Evolutionary conservation across 495 filamentous ascomycete genomes (phyloP).

Genomic region (Apiosordaria backusii): DNA sequence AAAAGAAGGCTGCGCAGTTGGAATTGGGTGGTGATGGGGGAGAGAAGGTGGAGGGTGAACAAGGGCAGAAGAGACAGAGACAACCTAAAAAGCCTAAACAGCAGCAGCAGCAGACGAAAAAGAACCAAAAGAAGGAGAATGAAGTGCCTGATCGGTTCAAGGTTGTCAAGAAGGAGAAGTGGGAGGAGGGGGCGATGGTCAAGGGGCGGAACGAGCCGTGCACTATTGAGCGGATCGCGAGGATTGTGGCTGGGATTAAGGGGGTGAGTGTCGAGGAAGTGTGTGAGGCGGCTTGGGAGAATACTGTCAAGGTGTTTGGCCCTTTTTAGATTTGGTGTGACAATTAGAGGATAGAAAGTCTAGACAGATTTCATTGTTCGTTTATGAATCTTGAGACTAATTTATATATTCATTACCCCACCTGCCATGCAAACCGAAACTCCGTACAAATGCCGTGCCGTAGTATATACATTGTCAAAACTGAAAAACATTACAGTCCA

Average conservation of each 20-base stretch:
- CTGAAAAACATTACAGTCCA: slow-evolving; percentile 35
- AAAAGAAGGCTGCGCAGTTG: slow-evolving; percentile 11
- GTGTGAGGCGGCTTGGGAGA: slow-evolving; percentile 80
- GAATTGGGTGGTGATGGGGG: neutral
- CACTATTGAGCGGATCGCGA: slow-evolving; percentile 77
- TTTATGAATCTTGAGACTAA: neutral
- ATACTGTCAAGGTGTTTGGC: slow-evolving; percentile 72
- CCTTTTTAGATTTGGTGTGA: slow-evolving; percentile 52
- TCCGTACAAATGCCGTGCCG: neutral
- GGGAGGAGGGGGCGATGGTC: slow-evolving; percentile 71
- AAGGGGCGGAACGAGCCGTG: slow-evolving; percentile 92
- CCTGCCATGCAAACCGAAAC: neutral
- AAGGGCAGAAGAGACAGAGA: slow-evolving; percentile 10
- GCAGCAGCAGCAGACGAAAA: slow-evolving; percentile 34
- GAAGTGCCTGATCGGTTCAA: slow-evolving; percentile 48
- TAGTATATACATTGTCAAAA: neutral
- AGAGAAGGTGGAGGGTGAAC: neutral
- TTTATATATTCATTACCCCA: neutral
- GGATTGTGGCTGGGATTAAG: slow-evolving; percentile 81
- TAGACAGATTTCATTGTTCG: neutral
- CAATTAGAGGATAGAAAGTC: slow-evolving; percentile 12
- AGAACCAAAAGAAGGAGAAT: slow-evolving; percentile 43
- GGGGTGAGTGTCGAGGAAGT: slow-evolving; percentile 74
- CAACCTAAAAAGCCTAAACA: slow-evolving; percentile 15
- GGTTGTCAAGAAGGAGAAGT: slow-evolving; percentile 89